Percentiles rank a stretch among this genome's conserved stretches.
phyloP scores from a whole-genome alignment of 768 basidiomycete genomes.

The Daedaleopsis nitida region DNA sequence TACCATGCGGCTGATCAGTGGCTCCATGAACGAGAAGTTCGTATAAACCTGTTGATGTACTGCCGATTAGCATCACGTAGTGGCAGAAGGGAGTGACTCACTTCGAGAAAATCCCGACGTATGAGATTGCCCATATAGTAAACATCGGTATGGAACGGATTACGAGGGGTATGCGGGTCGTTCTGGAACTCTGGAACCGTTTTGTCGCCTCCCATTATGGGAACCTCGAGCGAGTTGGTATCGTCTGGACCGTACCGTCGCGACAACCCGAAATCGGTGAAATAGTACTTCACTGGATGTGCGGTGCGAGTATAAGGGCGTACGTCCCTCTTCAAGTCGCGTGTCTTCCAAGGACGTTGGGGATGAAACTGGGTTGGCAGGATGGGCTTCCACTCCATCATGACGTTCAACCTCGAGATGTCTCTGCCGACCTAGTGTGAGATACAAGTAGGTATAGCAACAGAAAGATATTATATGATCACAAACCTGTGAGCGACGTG shows the following conservation, averaged over 20 bases:
- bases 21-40: slow-evolving; percentile 27
- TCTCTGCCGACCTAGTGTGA: slow-evolving; percentile 4
- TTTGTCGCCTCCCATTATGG: slow-evolving; percentile 21
- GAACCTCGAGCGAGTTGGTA: slow-evolving; percentile 25
- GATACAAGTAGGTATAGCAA: too few species aligned
- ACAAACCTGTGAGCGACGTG: slow-evolving; percentile 39
- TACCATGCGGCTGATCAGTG: slow-evolving; percentile 28
- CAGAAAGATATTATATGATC: neutral
- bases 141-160: slow-evolving; percentile 28
- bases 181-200: slow-evolving; percentile 26
- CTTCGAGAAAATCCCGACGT: slow-evolving; percentile 8
- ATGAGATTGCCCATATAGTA: slow-evolving; percentile 24
- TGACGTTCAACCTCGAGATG: slow-evolving; percentile 17
- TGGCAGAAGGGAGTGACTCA: neutral
- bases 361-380: slow-evolving; percentile 24
- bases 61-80: neutral
- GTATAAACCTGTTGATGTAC: slow-evolving; percentile 4
- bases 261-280: slow-evolving; percentile 29
- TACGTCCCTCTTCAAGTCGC: slow-evolving; percentile 8
- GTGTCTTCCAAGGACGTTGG: neutral
- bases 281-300: slow-evolving; percentile 29
- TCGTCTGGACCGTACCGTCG: slow-evolving; percentile 30
- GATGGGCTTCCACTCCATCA: slow-evolving; percentile 22
- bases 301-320: slow-evolving; percentile 22
- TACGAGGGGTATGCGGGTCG: slow-evolving; percentile 10